Percentiles rank a stretch among this genome's conserved stretches.
Evolutionary conservation across 306 rosid genomes (phyloP).

Genomic region (Glycine latifolia): DNA sequence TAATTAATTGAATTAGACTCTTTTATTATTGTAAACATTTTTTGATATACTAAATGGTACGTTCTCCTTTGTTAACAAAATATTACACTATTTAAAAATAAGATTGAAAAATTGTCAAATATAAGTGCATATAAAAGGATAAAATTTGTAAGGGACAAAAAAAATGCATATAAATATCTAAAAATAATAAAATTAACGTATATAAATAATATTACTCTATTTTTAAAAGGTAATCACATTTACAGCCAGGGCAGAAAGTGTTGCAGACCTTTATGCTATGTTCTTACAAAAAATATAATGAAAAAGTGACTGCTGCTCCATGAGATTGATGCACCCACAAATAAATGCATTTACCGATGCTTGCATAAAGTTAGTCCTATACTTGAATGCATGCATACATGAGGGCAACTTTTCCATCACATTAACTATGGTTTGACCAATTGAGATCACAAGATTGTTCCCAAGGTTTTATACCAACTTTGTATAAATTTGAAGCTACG

Average conservation of each 20-base stretch:
- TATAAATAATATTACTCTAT: neutral
- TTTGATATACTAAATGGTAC: too few relatives aligned
- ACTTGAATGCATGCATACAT: conserved; percentile 4
- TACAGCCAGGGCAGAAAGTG: conserved; percentile 12
- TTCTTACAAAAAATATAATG: neutral
- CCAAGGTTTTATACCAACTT: neutral
- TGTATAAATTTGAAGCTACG: too few relatives aligned
- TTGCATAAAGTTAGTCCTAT: neutral
- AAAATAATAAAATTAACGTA: too few relatives aligned
- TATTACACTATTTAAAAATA: too few relatives aligned
- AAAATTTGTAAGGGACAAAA: neutral
- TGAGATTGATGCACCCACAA: neutral
- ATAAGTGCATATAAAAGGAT: neutral
- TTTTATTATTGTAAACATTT: too few relatives aligned
- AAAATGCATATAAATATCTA: neutral
- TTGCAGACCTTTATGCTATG: neutral
- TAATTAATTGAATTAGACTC: too few relatives aligned
- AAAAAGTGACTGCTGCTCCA: neutral
- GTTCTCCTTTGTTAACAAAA: too few relatives aligned
- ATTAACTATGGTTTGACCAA: neutral
- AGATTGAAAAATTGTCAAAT: neutral
- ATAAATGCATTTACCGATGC: neutral
- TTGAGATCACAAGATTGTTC: neutral
- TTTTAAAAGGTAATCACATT: neutral
- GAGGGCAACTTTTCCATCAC: neutral